These are phyloP conservation scores for Strobilomyces dryophilus DNA, from an alignment of 768 basidiomycete species.

Conservation along the genomic window DNA sequence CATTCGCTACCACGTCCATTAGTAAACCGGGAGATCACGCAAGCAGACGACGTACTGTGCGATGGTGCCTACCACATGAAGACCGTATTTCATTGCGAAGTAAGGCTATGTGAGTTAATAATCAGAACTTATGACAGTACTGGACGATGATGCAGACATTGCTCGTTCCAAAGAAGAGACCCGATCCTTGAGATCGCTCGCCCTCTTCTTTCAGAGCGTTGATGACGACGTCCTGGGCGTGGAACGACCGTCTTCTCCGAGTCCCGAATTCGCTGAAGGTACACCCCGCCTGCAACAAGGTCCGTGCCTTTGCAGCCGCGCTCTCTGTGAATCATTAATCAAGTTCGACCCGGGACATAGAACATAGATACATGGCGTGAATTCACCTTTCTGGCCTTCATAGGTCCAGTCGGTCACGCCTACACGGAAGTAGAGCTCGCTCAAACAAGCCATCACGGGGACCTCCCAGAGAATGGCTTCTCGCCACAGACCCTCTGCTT, in stretches of 20 bases:
- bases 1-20: conserved; percentile 58
- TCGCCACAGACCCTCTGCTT: conserved; percentile 66
- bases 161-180: conserved; percentile 67
- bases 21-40: neutral
- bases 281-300: conserved; percentile 61
- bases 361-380: neutral
- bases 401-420: conserved; percentile 81
- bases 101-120: conserved; percentile 50
- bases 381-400: conserved; percentile 71
- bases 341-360: neutral
- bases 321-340: conserved; percentile 47
- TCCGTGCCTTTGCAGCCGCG: conserved; percentile 68
- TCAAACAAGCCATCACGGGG: conserved; percentile 87
- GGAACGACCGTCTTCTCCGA: conserved; percentile 69
- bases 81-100: conserved; percentile 71
- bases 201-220: conserved; percentile 62
- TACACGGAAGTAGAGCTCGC: conserved; percentile 81
- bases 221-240: conserved; percentile 76
- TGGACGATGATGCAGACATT: conserved; percentile 54
- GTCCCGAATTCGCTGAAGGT: conserved; percentile 86
- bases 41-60: conserved; percentile 62
- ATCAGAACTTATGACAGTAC: neutral
- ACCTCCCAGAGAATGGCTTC: conserved; percentile 96
- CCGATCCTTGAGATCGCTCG: conserved; percentile 43
- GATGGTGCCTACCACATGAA: conserved; percentile 74